A percentile compares a stretch with the other conserved stretches of the same genome.
Evolutionary conservation across 208 protist species (phyloP).

Genomic region (Wallacemonas sp.): DNA sequence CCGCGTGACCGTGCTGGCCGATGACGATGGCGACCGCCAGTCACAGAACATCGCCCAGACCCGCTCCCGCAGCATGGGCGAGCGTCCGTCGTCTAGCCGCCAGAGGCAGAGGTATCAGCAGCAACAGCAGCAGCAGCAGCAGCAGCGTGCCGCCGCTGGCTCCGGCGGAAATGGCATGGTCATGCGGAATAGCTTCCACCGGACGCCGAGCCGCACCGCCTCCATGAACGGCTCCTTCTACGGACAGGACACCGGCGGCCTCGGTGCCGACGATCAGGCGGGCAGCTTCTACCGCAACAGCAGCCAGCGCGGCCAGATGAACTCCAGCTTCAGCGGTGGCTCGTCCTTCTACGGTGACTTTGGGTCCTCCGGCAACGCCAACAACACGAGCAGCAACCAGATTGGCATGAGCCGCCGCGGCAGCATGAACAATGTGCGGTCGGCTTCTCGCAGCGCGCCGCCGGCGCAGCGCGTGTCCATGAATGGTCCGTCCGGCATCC

Average conservation of each 20-base stretch:
- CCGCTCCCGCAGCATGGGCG: not conserved
- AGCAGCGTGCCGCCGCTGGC: not conserved
- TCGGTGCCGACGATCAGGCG: not conserved
- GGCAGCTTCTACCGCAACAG: constrained; percentile 12
- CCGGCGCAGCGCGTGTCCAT: not conserved
- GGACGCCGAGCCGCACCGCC: not conserved
- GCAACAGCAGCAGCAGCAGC: not conserved
- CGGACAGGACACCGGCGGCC: not conserved
- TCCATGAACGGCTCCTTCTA: constrained; percentile 14
- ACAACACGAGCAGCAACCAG: not conserved
- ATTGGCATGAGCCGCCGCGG: not conserved
- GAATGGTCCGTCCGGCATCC: not conserved
- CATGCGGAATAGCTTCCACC: constrained; percentile 14
- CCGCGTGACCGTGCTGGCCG: constrained; percentile 2
- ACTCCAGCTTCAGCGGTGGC: constrained; percentile 13
- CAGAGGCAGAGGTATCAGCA: constrained; percentile 10
- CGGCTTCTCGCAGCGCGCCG: constrained; percentile 4
- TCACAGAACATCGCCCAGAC: constrained; percentile 9
- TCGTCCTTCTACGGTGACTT: constrained; percentile 5
- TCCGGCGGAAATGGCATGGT: not conserved
- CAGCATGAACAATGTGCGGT: not conserved
- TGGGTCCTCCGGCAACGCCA: not conserved
- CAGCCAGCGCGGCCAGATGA: constrained; percentile 9
- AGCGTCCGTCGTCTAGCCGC: not conserved
- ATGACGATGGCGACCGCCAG: constrained; percentile 9